Percentiles rank a stretch among this genome's conserved stretches.
These are phyloP conservation scores for Carpinus fangiana DNA, from an alignment of 306 rosid genomes.

Conservation along the genomic window DNA sequence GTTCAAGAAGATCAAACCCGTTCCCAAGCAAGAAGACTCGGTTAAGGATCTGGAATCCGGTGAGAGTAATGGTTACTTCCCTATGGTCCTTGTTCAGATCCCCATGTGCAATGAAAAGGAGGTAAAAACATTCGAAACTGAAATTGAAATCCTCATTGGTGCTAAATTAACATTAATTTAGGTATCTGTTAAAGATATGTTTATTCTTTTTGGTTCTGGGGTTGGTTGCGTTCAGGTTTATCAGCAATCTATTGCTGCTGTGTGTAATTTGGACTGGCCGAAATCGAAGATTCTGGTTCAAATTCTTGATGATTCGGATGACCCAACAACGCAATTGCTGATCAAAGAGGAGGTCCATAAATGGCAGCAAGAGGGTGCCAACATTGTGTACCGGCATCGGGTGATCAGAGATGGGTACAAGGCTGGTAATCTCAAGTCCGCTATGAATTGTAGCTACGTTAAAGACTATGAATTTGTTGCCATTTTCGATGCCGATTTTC, in stretches of 20 bases:
- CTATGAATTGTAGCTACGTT: slow-evolving; percentile 89
- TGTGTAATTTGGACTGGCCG: slow-evolving; percentile 91
- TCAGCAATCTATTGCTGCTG: slow-evolving; percentile 84
- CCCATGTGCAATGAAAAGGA: slow-evolving; percentile 96
- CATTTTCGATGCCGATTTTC: slow-evolving; percentile 91
- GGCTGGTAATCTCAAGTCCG: slow-evolving; percentile 93
- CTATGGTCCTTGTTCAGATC: slow-evolving; percentile 92
- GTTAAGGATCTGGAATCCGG: slow-evolving; percentile 69
- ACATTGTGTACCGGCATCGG: slow-evolving; percentile 73
- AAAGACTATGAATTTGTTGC: slow-evolving; percentile 81
- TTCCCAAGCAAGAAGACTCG: slow-evolving; percentile 46
- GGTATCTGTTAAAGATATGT: background rate
- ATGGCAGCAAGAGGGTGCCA: slow-evolving; percentile 80
- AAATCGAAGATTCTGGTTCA: slow-evolving; percentile 67
- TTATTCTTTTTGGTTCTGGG: slow-evolving; percentile 8
- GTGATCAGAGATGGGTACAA: slow-evolving; percentile 85
- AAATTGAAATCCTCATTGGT: background rate
- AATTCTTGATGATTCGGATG: slow-evolving; percentile 92
- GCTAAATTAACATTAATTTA: background rate
- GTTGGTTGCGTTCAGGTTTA: slow-evolving; percentile 54
- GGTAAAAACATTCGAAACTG: slow-evolving; percentile 35
- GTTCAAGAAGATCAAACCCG: slow-evolving; percentile 70
- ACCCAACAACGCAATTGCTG: slow-evolving; percentile 59
- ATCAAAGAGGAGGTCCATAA: slow-evolving; percentile 74
- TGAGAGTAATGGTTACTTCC: slow-evolving; percentile 63